phyloP scores from a whole-genome alignment of 1,284 basidiomycete genomes.

The Austroboletus novae-zelandiae region DNA sequence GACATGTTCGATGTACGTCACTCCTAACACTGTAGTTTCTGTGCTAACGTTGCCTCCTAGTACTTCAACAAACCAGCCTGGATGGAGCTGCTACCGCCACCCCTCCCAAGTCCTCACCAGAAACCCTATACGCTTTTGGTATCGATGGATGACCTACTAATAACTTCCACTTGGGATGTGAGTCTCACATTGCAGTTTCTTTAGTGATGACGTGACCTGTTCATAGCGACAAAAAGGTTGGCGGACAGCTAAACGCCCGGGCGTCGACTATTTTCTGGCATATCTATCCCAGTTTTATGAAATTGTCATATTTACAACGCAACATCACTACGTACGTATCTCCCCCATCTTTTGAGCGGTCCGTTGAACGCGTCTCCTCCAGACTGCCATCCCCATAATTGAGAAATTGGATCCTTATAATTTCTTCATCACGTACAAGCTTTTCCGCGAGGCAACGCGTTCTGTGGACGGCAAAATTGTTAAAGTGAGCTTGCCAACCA shows the following conservation, averaged over 20 bases:
- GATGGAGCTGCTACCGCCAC: conserved; percentile 88
- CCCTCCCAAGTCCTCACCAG: conserved; percentile 79
- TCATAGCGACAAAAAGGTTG: conserved; percentile 79
- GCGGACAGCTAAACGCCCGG: conserved; percentile 92
- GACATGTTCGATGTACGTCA: conserved; percentile 63
- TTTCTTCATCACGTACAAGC: conserved; percentile 84
- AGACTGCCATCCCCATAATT: conserved; percentile 88
- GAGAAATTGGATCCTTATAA: conserved; percentile 95
- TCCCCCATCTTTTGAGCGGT: background rate
- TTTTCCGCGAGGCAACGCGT: conserved; percentile 89
- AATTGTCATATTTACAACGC: conserved; percentile 93
- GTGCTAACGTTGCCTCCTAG: conserved; percentile 39
- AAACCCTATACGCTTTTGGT: conserved; percentile 92
- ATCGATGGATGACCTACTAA: conserved; percentile 89
- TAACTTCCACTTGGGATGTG: conserved; percentile 94
- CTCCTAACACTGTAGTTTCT: background rate
- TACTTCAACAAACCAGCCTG: conserved; percentile 92
- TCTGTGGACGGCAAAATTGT: conserved; percentile 77
- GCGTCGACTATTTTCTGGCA: conserved; percentile 95
- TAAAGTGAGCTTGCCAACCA: conserved; percentile 52
- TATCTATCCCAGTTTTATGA: conserved; percentile 98
- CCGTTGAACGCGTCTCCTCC: background rate
- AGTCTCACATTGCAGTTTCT: conserved; percentile 33
- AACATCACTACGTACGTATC: conserved; percentile 78
- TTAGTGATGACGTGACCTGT: background rate